phyloP scores from a whole-genome alignment of 306 rosid genomes.

The Begonia masoniana region DNA sequence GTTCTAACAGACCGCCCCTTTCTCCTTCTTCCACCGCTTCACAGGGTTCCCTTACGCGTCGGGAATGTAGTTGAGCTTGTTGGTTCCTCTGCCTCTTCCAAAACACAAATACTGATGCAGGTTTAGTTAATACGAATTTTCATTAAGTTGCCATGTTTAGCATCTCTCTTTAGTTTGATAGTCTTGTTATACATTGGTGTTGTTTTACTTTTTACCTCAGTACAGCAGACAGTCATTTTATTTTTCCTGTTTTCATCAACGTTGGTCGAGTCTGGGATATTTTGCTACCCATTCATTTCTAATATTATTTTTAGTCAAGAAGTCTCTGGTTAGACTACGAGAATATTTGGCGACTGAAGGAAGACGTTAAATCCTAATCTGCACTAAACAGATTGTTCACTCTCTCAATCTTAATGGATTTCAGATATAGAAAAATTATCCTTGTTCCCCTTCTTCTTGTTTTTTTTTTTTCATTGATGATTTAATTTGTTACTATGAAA shows the following conservation, averaged over 20 bases:
- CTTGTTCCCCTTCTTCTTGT: no score
- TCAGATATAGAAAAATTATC: no score
- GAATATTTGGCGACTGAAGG: no score
- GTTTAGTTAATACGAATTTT: constrained; percentile 2
- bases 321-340: no score
- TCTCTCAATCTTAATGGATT: no score
- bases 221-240: not conserved
- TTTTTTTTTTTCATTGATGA: no score
- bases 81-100: constrained; percentile 83
- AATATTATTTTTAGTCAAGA: no score
- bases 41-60: constrained; percentile 61
- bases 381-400: no score
- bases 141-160: not conserved
- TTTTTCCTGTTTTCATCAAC: not conserved
- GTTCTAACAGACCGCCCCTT: constrained; percentile 39
- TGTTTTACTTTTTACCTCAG: not conserved
- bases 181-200: not conserved
- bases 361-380: no score
- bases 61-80: constrained; percentile 76
- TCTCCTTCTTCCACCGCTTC: constrained; percentile 58
- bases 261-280: not conserved
- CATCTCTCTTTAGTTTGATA: not conserved
- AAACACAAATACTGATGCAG: constrained; percentile 64
- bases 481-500: no score
- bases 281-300: no score